Evolutionary conservation across 371 early-diverging fungal genomes (phyloP), one percentile per base, ranked within the genome.

Genomic region (Lichtheimia ramosa): DNA sequence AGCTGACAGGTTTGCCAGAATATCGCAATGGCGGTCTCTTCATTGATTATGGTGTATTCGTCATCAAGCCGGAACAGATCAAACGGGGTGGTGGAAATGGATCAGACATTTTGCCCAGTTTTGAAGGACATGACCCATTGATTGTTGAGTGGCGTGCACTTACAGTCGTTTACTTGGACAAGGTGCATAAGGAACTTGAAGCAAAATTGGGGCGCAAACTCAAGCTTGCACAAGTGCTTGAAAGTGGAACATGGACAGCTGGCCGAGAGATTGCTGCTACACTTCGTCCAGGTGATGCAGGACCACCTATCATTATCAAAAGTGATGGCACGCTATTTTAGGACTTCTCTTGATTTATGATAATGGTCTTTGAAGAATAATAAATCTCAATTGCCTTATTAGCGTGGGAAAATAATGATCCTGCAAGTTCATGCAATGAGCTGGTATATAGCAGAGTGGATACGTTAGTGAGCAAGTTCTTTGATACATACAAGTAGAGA

Each of bases 121-220:
- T 93, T 73, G 87, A 89, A 15, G 90, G 88, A 16, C 71, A 78
- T 34, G 93, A 95, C 64, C 90, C 92, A 10, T 86, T 86, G 8
- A 86, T 96, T 42, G 89, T 95, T 43, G 96, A 96, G 69, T 96
- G 96, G 97, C 84, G 97, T 15, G 93, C 93, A 4, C 71, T 95
- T 71, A 96, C 96, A 0, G 92, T 96, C 2, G 84, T 84, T 0
- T 81, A 93, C 54, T 64, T 96, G 56, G 97, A 95, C 63, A 72
- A 65, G 34, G 86, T 93, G 3, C 92, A 89, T 2, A 68, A 78
- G 4, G 66, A 70, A 4, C 62, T 74, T 24, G 82, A 90, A 18
- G 74, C 69, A 3, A 74, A 90, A 51, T 62, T 82, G 15, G 76
- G 73, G 12, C 64, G 66, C 13, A 61, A 82, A n/a, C 64, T 95